Conservation (phyloP, 129 eudicot genomes). For the Chrysanthemum lavandulifolium region DNA sequence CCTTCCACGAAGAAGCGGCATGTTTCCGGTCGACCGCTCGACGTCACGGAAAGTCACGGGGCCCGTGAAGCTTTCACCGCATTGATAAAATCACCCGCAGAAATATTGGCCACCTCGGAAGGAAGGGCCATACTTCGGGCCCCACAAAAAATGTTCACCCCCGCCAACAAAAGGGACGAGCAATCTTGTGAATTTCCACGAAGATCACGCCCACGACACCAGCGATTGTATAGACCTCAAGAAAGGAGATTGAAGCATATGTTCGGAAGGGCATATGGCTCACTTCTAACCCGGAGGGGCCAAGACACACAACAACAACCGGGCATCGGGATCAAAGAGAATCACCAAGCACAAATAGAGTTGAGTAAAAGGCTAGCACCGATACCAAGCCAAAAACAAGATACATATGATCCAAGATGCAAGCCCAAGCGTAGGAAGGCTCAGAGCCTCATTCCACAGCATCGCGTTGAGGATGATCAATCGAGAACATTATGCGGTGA, state of each 20-base stretch:
- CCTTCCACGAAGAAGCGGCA: too few species aligned
- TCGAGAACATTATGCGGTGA: neutral
- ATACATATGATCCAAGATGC: neutral
- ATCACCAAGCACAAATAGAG: neutral
- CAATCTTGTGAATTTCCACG: too few species aligned
- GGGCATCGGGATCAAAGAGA: neutral
- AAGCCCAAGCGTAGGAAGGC: neutral
- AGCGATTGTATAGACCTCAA: too few species aligned
- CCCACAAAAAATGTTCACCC: too few species aligned
- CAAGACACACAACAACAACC: neutral
- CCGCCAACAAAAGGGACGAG: too few species aligned
- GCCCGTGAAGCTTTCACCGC: too few species aligned
- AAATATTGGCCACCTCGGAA: too few species aligned
- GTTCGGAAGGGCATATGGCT: neutral
- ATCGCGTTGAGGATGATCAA: neutral
- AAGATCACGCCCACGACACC: too few species aligned
- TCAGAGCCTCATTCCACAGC: neutral
- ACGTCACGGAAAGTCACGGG: too few species aligned
- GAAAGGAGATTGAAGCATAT: neutral
- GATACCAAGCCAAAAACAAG: neutral
- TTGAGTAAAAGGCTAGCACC: neutral
- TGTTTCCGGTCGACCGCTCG: too few species aligned
- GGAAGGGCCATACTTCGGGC: too few species aligned
- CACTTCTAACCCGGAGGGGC: neutral
- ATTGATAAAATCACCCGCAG: too few species aligned